These are phyloP conservation scores for Lantana camara DNA, from an alignment of 257 asterid genomes.

Conservation along the genomic window DNA sequence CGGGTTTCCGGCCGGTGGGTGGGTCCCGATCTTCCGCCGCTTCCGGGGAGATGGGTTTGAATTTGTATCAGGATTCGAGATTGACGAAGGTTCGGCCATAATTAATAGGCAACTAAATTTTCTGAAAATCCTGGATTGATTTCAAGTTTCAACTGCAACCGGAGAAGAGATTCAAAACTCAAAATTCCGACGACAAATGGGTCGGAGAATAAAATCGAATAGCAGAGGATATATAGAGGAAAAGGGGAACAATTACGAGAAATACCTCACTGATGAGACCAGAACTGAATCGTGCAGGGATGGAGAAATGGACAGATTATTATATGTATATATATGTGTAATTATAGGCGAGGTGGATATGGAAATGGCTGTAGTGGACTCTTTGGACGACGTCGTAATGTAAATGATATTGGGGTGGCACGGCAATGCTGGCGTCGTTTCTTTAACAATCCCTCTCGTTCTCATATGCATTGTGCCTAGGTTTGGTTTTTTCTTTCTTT, in stretches of 20 bases:
- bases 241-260: not conserved
- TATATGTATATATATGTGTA: too few relatives aligned
- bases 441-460: not conserved
- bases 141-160: too few relatives aligned
- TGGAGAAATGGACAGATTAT: too few relatives aligned
- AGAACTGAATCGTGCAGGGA: not conserved
- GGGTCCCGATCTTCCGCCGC: slow-evolving; percentile 48
- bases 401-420: not conserved
- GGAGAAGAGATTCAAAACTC: not conserved
- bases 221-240: not conserved
- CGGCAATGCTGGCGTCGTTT: not conserved
- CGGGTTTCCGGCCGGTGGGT: slow-evolving; percentile 1
- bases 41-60: slow-evolving; percentile 47
- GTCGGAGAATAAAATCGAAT: not conserved
- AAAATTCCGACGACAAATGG: too few relatives aligned
- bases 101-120: not conserved
- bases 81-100: slow-evolving; percentile 51
- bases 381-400: not conserved
- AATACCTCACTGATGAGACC: not conserved
- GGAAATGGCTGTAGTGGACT: slow-evolving; percentile 11
- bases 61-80: slow-evolving; percentile 39
- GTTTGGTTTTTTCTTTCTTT: too few relatives aligned
- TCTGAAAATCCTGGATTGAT: too few relatives aligned
- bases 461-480: too few relatives aligned
- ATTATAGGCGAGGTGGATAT: not conserved